phyloP scores from a whole-genome alignment of 345 rosid genomes.

The Moricandia arvensis region DNA sequence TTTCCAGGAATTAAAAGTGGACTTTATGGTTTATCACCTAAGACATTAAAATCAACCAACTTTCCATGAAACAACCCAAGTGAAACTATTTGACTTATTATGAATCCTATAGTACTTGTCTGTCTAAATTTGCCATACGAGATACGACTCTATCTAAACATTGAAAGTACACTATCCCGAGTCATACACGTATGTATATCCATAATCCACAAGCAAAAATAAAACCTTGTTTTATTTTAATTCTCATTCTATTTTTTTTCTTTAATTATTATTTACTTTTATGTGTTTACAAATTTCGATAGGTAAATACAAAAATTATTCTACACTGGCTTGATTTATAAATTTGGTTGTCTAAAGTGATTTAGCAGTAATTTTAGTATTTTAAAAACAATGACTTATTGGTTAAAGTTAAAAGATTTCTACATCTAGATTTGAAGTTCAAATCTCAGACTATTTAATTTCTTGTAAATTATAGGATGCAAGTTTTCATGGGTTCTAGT shows the following conservation, averaged over 20 bases:
- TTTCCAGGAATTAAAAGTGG: background rate
- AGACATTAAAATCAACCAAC: constrained; percentile 18
- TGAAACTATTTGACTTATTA: constrained; percentile 1
- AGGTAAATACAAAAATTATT: background rate
- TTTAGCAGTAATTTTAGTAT: background rate
- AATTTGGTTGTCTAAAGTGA: background rate
- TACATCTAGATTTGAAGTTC: no score
- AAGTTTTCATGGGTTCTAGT: no score
- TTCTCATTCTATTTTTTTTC: background rate
- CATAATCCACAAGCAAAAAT: background rate
- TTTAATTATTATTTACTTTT: no score
- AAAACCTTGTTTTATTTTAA: background rate
- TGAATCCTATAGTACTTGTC: constrained; percentile 2
- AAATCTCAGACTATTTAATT: no score
- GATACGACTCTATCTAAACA: background rate
- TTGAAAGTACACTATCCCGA: background rate
- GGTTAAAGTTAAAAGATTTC: no score
- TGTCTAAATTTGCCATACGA: background rate
- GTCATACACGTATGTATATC: background rate
- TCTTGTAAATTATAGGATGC: no score
- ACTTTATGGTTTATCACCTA: constrained; percentile 14
- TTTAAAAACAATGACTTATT: no score
- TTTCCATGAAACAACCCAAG: constrained; percentile 18
- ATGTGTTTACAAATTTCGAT: background rate
- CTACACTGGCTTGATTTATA: background rate